Evolutionary conservation across 2,329 filamentous ascomycete genomes (phyloP), one percentile per base, ranked within the genome.

Genomic region (Colletotrichum eremochloae): DNA sequence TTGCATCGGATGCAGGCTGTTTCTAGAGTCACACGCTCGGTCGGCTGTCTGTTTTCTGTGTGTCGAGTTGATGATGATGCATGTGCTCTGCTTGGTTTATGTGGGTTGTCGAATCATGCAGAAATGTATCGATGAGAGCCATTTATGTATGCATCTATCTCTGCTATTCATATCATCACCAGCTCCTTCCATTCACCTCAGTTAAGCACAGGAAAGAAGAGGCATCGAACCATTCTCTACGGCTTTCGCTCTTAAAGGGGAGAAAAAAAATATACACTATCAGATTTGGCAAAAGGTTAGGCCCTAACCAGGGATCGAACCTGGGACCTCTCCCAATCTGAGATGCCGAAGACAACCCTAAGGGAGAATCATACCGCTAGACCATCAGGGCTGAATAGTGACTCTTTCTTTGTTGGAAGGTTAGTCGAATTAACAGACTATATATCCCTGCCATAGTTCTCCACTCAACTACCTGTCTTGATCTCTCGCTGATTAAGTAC

Each of bases 291-390:
- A 67, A 67, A 67, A 70, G 18, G 3, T 0, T 29, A 12, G 68
- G 68, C 68, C 68, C 68, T 70, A 67, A 70, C 68, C 68, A 70
- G 68, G 68, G 63, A 67, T 70, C 68, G 68, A 70, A 70, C 68
- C 68, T 70, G 68, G 68, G 68, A 70, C 68, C 68, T 70, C 68
- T 70, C 68, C 68, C 68, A 70, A 1, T 1, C 0, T 18, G 2
- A 24, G 42, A 5, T 15, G 12, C 20, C 9, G 0, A 1, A 15
- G 24, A 55, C 33, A 56, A 58, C 68, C 68, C 68, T 70, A 70
- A 70, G 68, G 68, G 68, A 70, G 68, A 70, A 70, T 70, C 68
- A 70, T 70, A 70, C 68, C 68, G 68, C 68, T 70, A 70, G 68
- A 70, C 68, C 68, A 70, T 70, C 68, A 70, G 68, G 68, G 68